A percentile compares a stretch with the other conserved stretches of the same genome.
Evolutionary conservation across 2,329 filamentous ascomycete species (phyloP).

Genomic region (Lasiodiplodia citricola): DNA sequence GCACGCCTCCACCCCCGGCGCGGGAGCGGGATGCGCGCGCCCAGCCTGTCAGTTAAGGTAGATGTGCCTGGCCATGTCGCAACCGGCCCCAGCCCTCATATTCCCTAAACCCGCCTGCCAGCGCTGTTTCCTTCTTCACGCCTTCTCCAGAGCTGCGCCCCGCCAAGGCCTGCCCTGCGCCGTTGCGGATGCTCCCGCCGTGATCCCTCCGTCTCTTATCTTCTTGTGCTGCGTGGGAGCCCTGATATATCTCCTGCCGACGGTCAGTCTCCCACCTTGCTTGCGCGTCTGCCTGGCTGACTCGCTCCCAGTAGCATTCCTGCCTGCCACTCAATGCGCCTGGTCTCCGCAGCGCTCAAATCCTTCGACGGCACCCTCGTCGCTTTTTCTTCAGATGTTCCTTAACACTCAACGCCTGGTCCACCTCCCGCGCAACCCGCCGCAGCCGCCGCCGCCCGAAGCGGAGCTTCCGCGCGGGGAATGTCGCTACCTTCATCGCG

Average conservation of each 20-base stretch:
- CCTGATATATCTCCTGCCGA: conserved; percentile 15
- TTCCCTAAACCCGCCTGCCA: background rate
- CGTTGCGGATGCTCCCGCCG: conserved; percentile 20
- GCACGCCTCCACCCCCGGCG: conserved; percentile 21
- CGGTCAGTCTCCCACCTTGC: conserved; percentile 4
- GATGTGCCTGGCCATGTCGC: conserved; percentile 15
- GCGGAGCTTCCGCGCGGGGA: conserved; percentile 45
- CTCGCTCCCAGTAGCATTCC: background rate
- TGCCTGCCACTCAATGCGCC: conserved; percentile 23
- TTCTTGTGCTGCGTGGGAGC: conserved; percentile 1
- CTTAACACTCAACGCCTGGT: conserved; percentile 24
- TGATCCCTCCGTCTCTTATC: conserved; percentile 1
- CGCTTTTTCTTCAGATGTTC: conserved; percentile 24
- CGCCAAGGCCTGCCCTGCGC: background rate
- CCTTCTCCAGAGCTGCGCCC: background rate
- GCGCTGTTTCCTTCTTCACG: background rate
- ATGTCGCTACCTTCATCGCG: conserved; percentile 43
- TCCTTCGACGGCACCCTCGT: conserved; percentile 15
- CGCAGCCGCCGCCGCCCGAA: conserved; percentile 30
- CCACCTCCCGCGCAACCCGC: conserved; percentile 24
- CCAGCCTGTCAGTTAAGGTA: conserved; percentile 4
- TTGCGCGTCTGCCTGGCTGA: background rate
- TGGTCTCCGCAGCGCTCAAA: background rate
- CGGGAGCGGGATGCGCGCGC: conserved; percentile 23
- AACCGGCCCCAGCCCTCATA: conserved; percentile 9